These are phyloP conservation scores for Graphiopsis chlorocephala DNA, from an alignment of 2,329 filamentous ascomycete species.

Conservation along the genomic window DNA sequence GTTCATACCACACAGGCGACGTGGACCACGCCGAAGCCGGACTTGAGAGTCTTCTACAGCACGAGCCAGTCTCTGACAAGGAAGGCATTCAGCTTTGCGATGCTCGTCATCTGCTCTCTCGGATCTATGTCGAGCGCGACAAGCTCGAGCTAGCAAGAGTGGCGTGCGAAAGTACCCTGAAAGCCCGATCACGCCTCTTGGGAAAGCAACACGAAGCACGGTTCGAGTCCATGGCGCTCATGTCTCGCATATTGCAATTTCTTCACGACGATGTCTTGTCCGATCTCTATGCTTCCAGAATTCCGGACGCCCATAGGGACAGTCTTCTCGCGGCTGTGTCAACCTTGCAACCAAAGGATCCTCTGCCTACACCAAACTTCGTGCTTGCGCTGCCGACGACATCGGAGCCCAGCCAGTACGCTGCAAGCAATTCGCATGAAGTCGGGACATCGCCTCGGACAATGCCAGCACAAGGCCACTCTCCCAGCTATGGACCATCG, in stretches of 20 bases:
- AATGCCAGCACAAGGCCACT: not conserved
- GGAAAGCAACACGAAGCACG: constrained; percentile 29
- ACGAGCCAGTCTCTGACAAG: constrained; percentile 21
- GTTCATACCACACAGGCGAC: constrained; percentile 27
- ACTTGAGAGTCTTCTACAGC: constrained; percentile 23
- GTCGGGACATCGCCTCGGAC: not conserved
- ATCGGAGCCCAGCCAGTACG: not conserved
- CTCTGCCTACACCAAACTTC: not conserved
- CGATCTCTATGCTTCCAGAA: constrained; percentile 18
- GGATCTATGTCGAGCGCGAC: constrained; percentile 26
- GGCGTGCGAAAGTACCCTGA: constrained; percentile 30
- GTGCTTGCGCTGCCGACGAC: not conserved
- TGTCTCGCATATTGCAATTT: constrained; percentile 28
- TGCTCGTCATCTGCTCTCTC: constrained; percentile 29
- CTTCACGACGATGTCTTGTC: constrained; percentile 17
- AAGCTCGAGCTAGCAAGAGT: constrained; percentile 25
- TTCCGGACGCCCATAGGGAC: constrained; percentile 17
- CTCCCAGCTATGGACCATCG: not conserved
- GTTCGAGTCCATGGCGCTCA: constrained; percentile 31
- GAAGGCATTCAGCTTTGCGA: constrained; percentile 23
- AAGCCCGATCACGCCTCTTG: constrained; percentile 27
- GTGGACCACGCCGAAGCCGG: constrained; percentile 26
- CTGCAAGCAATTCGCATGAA: not conserved
- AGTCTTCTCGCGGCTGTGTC: not conserved
- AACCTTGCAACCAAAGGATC: not conserved